phyloP scores from a whole-genome alignment of 768 basidiomycete species.

The Psilocybe cubensis region DNA sequence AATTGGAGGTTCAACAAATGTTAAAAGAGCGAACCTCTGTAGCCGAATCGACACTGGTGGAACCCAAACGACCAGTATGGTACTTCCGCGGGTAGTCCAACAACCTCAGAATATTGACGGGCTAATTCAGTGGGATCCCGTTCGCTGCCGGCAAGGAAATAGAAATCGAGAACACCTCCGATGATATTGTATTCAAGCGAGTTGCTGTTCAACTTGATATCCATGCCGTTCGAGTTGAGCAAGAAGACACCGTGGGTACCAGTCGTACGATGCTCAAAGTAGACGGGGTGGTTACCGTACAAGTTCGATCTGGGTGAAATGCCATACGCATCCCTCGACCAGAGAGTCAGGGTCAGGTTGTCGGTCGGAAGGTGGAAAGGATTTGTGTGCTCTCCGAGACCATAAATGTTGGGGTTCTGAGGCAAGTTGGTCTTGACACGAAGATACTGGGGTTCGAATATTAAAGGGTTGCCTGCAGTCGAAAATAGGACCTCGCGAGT shows the following conservation, averaged over 20 bases:
- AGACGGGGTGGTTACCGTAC: constrained; percentile 74
- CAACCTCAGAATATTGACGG: constrained; percentile 72
- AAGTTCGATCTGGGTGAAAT: constrained; percentile 61
- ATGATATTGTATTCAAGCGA: constrained; percentile 77
- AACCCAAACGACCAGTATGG: constrained; percentile 78
- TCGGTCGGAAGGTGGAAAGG: constrained; percentile 58
- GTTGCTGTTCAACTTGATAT: constrained; percentile 64
- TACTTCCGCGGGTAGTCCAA: constrained; percentile 69
- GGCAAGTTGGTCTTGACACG: constrained; percentile 71
- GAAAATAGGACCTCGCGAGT: constrained; percentile 67
- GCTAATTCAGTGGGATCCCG: constrained; percentile 60
- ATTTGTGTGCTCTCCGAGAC: constrained; percentile 76
- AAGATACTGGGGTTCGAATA: constrained; percentile 80
- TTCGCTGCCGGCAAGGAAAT: constrained; percentile 74
- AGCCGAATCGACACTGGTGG: constrained; percentile 77
- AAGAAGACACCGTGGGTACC: constrained; percentile 75
- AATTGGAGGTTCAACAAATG: neutral
- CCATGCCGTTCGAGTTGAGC: constrained; percentile 76
- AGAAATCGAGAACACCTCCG: constrained; percentile 78
- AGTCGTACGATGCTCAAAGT: constrained; percentile 68
- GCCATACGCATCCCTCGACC: constrained; percentile 69
- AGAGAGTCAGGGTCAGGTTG: constrained; percentile 56
- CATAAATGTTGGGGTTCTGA: constrained; percentile 68
- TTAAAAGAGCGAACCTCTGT: constrained; percentile 46
- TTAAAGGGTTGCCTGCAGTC: constrained; percentile 60